Base-by-base conservation (phyloP, 148 eudicot genomes). In the Silene latifolia region DNA sequence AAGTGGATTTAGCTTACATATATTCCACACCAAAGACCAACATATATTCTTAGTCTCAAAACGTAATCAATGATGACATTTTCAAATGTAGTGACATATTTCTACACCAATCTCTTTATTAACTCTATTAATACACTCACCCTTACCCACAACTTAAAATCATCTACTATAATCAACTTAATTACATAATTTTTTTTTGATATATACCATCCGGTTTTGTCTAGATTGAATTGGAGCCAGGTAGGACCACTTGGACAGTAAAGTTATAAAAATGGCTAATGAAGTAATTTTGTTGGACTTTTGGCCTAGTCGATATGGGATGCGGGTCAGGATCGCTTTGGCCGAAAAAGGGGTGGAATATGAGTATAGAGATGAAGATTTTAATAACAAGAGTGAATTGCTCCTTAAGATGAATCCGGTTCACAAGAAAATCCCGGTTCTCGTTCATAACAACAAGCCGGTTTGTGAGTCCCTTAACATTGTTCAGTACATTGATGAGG, bases 361-460 rank as follows among this genome's bases (percentile, higher is more conserved):
- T 54, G 87, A 85, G 63, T 77, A 67, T 75, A 77, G 9, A 20
- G 83, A 82, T 13, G 73, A 85, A 15, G 71, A 80, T 53, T 73
- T 85, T 65, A 20, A 46, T 7, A 72, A 82, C 73, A 85, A 85
- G 66, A 79, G 86, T 57, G 75, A 57, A 3, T 21, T 86, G 3
- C 78, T 86, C 0, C 56, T 86, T 17, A 48, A 81, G 51, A 81
- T 79, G 86, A 86, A 86, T 79, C 88, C 86, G 39, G 64, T 78
- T 82, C 81, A 84, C 58, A 84, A 84, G 76, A 75, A 80, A 67
- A 75, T 81, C 17, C 83, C 86, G 27, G 79, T 83, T 74, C 72
- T 85, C 0, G 54, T 82, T 29, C 88, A 85, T 58, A 80, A 85
- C 7, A 68, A 78, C 14, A 80, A 76, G 20, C 84, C 88, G 15